Percentiles rank a stretch among this genome's conserved stretches.
phyloP scores from a whole-genome alignment of 805 yeast genomes.

The Sungouiozyma ichnusensis region DNA sequence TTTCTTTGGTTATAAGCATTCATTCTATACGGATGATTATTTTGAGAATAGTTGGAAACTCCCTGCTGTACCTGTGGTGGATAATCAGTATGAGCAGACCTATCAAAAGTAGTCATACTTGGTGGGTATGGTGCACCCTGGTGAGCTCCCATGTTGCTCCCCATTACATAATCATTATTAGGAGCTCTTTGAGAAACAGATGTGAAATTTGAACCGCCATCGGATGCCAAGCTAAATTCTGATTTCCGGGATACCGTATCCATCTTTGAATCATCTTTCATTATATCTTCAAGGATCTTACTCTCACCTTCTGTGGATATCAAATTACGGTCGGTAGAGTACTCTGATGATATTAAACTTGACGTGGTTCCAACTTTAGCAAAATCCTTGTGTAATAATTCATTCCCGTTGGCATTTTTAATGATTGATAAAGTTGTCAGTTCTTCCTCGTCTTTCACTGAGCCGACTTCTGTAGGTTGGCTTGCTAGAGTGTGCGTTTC shows the following conservation, averaged over 20 bases:
- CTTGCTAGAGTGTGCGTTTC: background rate
- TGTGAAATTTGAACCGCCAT: conserved; percentile 53
- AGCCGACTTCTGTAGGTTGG: background rate
- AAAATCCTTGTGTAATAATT: background rate
- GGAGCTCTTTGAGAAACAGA: conserved; percentile 70
- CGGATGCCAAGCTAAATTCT: conserved; percentile 5
- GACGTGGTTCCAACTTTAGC: conserved; percentile 2
- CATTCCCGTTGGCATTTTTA: conserved; percentile 7
- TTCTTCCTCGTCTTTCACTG: conserved; percentile 4
- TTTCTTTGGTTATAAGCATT: conserved; percentile 3
- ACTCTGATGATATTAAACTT: conserved; percentile 17
- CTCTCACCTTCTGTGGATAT: conserved; percentile 11
- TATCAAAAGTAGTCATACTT: background rate
- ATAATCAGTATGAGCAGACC: background rate
- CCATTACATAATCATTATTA: conserved; percentile 35
- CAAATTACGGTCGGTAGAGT: conserved; percentile 11
- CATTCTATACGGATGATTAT: conserved; percentile 6
- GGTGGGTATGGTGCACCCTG: conserved; percentile 6
- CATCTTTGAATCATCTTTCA: conserved; percentile 4
- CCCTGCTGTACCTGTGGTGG: conserved; percentile 10
- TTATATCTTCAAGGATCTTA: conserved; percentile 18
- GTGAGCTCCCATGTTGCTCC: background rate
- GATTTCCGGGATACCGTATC: conserved; percentile 6
- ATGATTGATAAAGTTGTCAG: conserved; percentile 18
- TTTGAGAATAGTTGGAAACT: conserved; percentile 10